Base-by-base conservation (phyloP, 495 filamentous ascomycete species). In the Cetradonia linearis region DNA sequence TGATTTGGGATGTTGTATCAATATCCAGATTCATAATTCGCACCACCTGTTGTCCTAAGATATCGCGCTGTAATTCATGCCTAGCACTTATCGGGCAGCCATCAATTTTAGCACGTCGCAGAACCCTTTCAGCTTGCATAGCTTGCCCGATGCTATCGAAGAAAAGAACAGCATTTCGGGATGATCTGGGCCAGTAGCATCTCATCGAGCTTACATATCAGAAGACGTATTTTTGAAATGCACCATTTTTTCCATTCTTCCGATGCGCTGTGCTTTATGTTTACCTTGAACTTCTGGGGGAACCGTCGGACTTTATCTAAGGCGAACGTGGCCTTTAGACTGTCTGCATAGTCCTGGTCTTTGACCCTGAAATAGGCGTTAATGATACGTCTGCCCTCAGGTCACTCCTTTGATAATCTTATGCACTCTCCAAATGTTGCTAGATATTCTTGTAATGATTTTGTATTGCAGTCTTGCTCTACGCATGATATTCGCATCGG, bases 151-250 rank as follows among this genome's bases (percentile, higher is more conserved):
- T 56, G 18, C 14, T 55, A 14, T 34, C 30, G 55, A 52, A 66
- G 9, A 38, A 27, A 25, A 59, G 37, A 55, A 46, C 50, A 7
- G 63, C 56, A 10, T 48, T 16, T 9, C 62, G 55, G 1, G 63
- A 65, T 28, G 63, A 34, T n/a, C 65, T 63, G 25, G 28, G 61
- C 63, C 56, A 65, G 23, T 34, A 52, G 40, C 62, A 60, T n/a
- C 33, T 55, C 30, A 66, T n/a, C 7, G 46, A 46, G 14, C 31
- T 55, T 13, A n/a, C n/a, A n/a, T n/a, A 36, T 34, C 33, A 61
- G 63, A 5, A 65, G 20, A 18, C 13, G 27, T 37, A 49, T 61
- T 1, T 28, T 40, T 20, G 48, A 65, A 10, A 44, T 42, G 13
- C 37, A 62, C 2, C 20, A 33, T 25, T 23, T n/a, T 5, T 25